Conservation (phyloP, 208 protist genomes). For the Porcisia hertigi region DNA sequence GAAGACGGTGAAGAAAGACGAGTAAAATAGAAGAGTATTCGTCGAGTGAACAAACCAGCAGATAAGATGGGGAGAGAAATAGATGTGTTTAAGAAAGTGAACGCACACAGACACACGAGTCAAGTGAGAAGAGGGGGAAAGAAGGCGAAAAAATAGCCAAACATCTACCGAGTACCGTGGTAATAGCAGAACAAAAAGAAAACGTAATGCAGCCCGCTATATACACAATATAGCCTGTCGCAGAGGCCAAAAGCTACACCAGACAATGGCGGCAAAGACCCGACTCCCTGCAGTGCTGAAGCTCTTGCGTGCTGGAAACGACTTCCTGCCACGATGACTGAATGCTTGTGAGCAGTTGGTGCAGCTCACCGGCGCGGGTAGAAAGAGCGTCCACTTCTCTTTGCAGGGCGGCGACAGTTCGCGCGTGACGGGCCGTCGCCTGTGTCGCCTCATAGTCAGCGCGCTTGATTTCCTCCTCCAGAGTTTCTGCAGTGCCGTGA, state of each 20-base stretch:
- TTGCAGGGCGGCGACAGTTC: constrained; percentile 26
- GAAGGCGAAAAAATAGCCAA: not conserved
- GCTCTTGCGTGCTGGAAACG: not conserved
- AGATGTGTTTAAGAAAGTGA: too few relatives aligned
- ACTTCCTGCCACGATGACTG: constrained; percentile 14
- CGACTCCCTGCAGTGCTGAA: constrained; percentile 24
- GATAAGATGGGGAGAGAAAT: not conserved
- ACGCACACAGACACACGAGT: too few relatives aligned
- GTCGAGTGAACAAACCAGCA: not conserved
- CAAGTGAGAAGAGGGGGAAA: not conserved
- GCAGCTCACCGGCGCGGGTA: constrained; percentile 33
- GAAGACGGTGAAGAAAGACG: not conserved
- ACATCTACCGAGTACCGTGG: not conserved
- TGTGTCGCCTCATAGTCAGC: constrained; percentile 37
- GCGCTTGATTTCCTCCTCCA: constrained; percentile 36
- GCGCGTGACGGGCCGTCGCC: constrained; percentile 23
- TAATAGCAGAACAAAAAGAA: not conserved
- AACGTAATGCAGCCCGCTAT: not conserved
- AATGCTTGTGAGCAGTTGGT: constrained; percentile 21
- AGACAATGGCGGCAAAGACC: constrained; percentile 15
- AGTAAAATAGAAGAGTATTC: not conserved
- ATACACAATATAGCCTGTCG: not conserved
- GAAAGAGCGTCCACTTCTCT: constrained; percentile 62
- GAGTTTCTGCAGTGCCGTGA: not conserved
- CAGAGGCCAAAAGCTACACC: not conserved